A percentile compares a stretch with the other conserved stretches of the same genome.
Evolutionary conservation across 2,329 filamentous ascomycete species (phyloP).

Genomic region (Chalaropsis thielavioides): DNA sequence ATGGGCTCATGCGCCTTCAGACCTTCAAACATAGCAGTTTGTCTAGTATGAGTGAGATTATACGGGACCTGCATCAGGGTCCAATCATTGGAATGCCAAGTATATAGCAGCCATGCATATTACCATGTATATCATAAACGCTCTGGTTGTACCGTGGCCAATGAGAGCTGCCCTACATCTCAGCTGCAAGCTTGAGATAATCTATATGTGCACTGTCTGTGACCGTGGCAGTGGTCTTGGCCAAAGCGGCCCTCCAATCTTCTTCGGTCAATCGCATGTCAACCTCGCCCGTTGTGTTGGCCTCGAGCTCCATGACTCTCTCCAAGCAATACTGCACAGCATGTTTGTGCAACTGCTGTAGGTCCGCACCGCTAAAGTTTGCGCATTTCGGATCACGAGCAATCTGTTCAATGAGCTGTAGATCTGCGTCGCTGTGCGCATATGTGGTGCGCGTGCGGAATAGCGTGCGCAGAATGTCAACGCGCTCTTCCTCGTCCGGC

Average conservation of each 20-base stretch:
- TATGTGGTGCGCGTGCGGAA: constrained; percentile 35
- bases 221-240: constrained; percentile 36
- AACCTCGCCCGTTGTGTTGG: constrained; percentile 22
- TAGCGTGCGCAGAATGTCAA: constrained; percentile 67
- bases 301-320: constrained; percentile 24
- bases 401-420: constrained; percentile 43
- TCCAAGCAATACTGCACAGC: constrained; percentile 36
- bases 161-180: constrained; percentile 9
- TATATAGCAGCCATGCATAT: neutral
- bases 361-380: constrained; percentile 60
- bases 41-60: neutral
- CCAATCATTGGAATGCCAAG: neutral
- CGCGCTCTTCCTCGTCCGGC: constrained; percentile 62
- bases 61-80: neutral
- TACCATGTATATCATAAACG: neutral
- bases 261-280: constrained; percentile 25
- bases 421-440: constrained; percentile 32
- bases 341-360: constrained; percentile 35
- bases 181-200: constrained; percentile 12
- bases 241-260: constrained; percentile 41
- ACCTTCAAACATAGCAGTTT: neutral
- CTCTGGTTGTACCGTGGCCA: constrained; percentile 21
- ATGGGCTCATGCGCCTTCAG: no score
- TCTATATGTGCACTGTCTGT: constrained; percentile 26
- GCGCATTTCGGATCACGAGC: constrained; percentile 54